A percentile compares a stretch with the other conserved stretches of the same genome.
Conservation (phyloP, 345 rosid species). For the Gossypium rotundifolium region DNA sequence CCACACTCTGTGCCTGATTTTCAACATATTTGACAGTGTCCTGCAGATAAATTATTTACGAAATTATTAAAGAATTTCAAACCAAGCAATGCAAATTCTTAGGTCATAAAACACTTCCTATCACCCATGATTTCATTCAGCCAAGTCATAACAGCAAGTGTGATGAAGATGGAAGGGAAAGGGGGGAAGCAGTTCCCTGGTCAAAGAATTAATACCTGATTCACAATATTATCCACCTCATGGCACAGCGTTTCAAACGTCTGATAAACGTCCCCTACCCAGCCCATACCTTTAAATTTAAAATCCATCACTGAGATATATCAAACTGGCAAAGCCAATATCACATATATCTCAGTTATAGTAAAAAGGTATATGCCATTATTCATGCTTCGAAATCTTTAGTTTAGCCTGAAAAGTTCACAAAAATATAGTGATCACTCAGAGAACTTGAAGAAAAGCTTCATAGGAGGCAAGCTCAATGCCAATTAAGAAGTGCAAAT, state of each 20-base stretch:
- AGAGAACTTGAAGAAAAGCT: not conserved
- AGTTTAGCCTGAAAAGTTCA: not conserved
- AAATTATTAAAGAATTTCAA: not conserved
- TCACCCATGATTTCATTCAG: not conserved
- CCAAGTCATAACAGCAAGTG: not conserved
- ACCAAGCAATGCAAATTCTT: not conserved
- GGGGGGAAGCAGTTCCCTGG: not conserved
- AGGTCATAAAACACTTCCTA: not conserved
- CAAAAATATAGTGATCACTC: not conserved
- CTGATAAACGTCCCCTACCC: constrained; percentile 58
- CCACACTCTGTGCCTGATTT: constrained; percentile 30
- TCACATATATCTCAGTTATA: not conserved
- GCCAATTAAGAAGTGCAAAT: not conserved
- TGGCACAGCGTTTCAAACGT: constrained; percentile 58
- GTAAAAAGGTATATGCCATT: not conserved
- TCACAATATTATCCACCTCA: constrained; percentile 54
- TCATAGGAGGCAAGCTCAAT: not conserved
- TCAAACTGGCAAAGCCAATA: not conserved
- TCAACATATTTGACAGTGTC: constrained; percentile 38
- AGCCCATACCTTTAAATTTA: constrained; percentile 31
- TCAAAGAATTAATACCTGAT: constrained; percentile 33
- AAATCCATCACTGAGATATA: constrained; percentile 34
- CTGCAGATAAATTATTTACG: constrained; percentile 21
- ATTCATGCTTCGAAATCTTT: not conserved
- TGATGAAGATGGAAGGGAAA: not conserved